A percentile compares a stretch with the other conserved stretches of the same genome.
phyloP scores from a whole-genome alignment of 306 rosid species.

The Medicago ruthenica region DNA sequence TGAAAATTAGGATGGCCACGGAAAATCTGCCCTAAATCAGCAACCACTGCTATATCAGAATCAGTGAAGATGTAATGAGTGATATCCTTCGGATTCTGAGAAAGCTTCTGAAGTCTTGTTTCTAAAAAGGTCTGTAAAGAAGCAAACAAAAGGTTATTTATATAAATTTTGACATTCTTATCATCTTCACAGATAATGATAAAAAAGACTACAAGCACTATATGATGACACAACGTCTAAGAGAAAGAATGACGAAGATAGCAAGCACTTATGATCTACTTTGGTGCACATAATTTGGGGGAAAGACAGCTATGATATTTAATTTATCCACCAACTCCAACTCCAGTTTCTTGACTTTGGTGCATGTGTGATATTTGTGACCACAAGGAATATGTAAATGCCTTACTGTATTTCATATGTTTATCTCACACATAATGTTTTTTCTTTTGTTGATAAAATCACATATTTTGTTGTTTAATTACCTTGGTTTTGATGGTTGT shows the following conservation, averaged over 20 bases:
- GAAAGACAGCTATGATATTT: slow-evolving; percentile 10
- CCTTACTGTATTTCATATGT: no score
- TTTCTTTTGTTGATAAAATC: no score
- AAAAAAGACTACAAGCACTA: slow-evolving; percentile 11
- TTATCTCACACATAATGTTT: no score
- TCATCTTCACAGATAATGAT: no score
- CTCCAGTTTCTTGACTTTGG: no score
- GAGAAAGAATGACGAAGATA: slow-evolving; percentile 13
- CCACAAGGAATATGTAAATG: no score
- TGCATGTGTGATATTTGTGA: no score
- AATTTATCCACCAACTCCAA: no score
- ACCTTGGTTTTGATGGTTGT: no score
- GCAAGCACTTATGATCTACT: slow-evolving; percentile 22
- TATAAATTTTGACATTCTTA: slow-evolving; percentile 5
- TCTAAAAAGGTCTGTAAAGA: slow-evolving; percentile 77
- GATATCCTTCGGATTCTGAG: no score
- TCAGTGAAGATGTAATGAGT: slow-evolving; percentile 88
- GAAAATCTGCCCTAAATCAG: slow-evolving; percentile 74
- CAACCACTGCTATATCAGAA: slow-evolving; percentile 87
- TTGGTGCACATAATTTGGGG: neutral
- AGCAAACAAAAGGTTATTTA: slow-evolving; percentile 25
- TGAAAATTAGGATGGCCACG: slow-evolving; percentile 67
- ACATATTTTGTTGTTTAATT: no score
- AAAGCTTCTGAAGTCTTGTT: slow-evolving; percentile 57
- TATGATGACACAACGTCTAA: slow-evolving; percentile 8